Percentiles rank a stretch among this genome's conserved stretches.
These are phyloP conservation scores for Cercospora janseana DNA, from an alignment of 2,329 filamentous ascomycete species.

Conservation along the genomic window DNA sequence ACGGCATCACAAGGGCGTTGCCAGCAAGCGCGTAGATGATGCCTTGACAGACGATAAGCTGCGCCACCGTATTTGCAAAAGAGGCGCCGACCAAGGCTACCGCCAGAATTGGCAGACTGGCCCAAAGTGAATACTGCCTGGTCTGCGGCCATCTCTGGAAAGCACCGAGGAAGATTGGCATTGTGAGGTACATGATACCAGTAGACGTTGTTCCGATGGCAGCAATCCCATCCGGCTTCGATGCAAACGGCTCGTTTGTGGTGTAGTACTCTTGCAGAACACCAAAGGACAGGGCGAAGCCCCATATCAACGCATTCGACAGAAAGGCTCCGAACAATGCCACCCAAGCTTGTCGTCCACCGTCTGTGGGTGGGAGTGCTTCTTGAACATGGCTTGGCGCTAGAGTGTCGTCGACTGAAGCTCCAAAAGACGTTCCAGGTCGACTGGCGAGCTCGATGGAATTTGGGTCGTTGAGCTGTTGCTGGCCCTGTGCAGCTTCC, in stretches of 20 bases:
- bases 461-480: neutral
- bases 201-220: constrained; percentile 46
- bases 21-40: constrained; percentile 39
- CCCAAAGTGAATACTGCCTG: constrained; percentile 27
- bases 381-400: constrained; percentile 7
- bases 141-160: constrained; percentile 39
- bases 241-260: constrained; percentile 26
- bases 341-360: constrained; percentile 44
- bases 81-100: constrained; percentile 39
- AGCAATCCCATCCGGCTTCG: constrained; percentile 39
- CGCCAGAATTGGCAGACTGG: constrained; percentile 41
- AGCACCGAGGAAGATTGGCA: constrained; percentile 42
- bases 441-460: constrained; percentile 5
- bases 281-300: constrained; percentile 36
- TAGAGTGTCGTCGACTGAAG: neutral
- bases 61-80: constrained; percentile 40
- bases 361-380: constrained; percentile 39
- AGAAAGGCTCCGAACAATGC: constrained; percentile 49
- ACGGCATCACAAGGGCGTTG: constrained; percentile 24
- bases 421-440: neutral
- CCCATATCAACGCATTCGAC: constrained; percentile 32
- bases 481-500: neutral
- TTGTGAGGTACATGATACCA: constrained; percentile 47
- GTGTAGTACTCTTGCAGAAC: constrained; percentile 35
- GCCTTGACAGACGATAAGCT: constrained; percentile 43